phyloP scores from a whole-genome alignment of 495 filamentous ascomycete species.

The Penicillium alfredii region DNA sequence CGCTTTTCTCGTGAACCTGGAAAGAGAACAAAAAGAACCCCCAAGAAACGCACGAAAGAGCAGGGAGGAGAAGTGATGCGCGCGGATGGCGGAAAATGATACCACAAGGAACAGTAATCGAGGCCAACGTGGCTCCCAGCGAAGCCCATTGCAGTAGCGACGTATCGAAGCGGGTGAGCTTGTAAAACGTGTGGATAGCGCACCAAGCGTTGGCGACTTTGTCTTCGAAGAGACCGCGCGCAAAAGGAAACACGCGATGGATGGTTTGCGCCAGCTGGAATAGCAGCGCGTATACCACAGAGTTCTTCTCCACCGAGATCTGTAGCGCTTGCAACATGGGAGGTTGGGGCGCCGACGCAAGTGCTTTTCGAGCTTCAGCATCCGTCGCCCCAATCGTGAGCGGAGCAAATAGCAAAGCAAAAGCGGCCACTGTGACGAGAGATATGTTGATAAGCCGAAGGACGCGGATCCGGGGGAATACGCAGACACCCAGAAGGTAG shows the following conservation, averaged over 20 bases:
- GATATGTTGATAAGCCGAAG: slow-evolving; percentile 68
- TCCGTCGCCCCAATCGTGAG: slow-evolving; percentile 53
- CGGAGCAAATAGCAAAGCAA: slow-evolving; percentile 68
- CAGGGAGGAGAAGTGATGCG: slow-evolving; percentile 69
- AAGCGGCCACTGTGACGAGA: slow-evolving; percentile 62
- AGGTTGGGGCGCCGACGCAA: slow-evolving; percentile 45
- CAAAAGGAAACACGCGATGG: slow-evolving; percentile 90
- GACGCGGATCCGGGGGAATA: slow-evolving; percentile 67
- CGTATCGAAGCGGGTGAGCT: slow-evolving; percentile 64
- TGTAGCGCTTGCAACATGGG: slow-evolving; percentile 55
- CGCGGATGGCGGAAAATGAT: slow-evolving; percentile 74
- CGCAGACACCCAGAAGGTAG: slow-evolving; percentile 79
- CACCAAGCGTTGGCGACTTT: slow-evolving; percentile 99
- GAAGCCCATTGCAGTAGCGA: slow-evolving; percentile 70
- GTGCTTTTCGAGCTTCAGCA: slow-evolving; percentile 22
- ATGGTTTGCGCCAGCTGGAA: slow-evolving; percentile 76
- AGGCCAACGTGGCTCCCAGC: slow-evolving; percentile 63
- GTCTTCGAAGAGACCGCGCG: slow-evolving; percentile 92
- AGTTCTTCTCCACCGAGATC: slow-evolving; percentile 52
- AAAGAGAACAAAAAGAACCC: slow-evolving; percentile 96
- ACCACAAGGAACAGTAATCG: slow-evolving; percentile 71
- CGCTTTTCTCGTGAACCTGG: slow-evolving; percentile 97
- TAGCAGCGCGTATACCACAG: slow-evolving; percentile 62
- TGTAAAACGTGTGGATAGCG: slow-evolving; percentile 79
- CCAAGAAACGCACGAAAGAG: slow-evolving; percentile 79